Percentiles rank a stretch among this genome's conserved stretches.
Evolutionary conservation across 73 alveolate species (phyloP).

Genomic region (Tetrahymena elliotti): DNA sequence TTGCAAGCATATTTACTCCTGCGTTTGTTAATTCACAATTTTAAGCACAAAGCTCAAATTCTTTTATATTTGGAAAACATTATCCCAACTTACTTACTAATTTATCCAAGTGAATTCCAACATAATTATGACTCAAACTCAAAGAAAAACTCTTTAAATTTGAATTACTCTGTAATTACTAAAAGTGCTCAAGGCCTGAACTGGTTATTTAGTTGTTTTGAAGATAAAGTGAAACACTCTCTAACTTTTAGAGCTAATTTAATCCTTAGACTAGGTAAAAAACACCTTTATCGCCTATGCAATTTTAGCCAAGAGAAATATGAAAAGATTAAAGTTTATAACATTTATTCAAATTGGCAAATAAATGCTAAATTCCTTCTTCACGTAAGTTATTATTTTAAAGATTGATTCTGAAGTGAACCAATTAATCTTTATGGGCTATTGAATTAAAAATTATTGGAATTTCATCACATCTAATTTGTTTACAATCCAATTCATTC

Average conservation of each 20-base stretch:
- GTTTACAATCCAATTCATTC: not conserved
- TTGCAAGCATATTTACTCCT: not conserved
- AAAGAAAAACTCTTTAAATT: not conserved
- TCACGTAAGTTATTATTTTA: not conserved
- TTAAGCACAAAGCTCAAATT: not conserved
- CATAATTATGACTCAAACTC: not conserved
- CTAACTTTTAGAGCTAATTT: not conserved
- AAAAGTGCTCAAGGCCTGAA: not conserved
- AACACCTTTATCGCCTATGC: not conserved
- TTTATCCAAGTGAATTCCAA: not conserved
- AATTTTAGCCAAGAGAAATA: not conserved
- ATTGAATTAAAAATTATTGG: not conserved
- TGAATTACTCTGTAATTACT: not conserved
- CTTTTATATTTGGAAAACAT: not conserved
- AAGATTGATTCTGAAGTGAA: not conserved
- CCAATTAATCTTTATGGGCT: not conserved
- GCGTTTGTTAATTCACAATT: not conserved
- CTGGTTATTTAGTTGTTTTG: not conserved
- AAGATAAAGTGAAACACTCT: not conserved
- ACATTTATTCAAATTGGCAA: not conserved
- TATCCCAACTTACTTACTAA: not conserved
- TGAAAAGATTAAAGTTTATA: not conserved
- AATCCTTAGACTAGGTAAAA: not conserved
- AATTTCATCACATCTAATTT: not conserved
- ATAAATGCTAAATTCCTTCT: not conserved